Evolutionary conservation across 2,329 filamentous ascomycete species (phyloP).

Genomic region (Teratosphaeria epicoccoides): DNA sequence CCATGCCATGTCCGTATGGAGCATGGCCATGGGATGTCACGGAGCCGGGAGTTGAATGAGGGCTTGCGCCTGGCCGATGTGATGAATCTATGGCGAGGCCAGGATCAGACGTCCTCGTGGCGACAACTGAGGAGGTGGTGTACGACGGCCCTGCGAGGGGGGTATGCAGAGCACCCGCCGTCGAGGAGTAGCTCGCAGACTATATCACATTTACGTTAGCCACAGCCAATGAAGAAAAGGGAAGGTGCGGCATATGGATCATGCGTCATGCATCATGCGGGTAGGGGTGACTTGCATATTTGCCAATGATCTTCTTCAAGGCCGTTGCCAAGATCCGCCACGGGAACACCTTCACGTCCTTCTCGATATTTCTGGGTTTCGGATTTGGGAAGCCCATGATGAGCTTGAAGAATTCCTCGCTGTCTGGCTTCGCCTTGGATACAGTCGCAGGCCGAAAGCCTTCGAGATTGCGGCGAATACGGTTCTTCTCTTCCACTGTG

Average conservation of each 20-base stretch:
- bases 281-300: constrained; percentile 58
- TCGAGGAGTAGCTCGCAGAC: constrained; percentile 61
- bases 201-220: constrained; percentile 26
- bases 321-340: constrained; percentile 84
- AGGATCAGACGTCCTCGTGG: constrained; percentile 36
- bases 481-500: constrained; percentile 95
- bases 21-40: constrained; percentile 21
- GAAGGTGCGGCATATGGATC: constrained; percentile 8
- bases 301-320: constrained; percentile 95
- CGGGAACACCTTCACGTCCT: constrained; percentile 96
- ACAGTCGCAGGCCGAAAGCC: constrained; percentile 88
- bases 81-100: constrained; percentile 33
- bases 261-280: constrained; percentile 14
- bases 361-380: constrained; percentile 95
- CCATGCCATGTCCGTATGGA: constrained; percentile 19
- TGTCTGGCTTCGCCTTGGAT: constrained; percentile 83
- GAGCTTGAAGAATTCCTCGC: constrained; percentile 95
- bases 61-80: constrained; percentile 22
- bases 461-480: constrained; percentile 89
- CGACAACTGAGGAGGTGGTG: constrained; percentile 2
- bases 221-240: constrained; percentile 4
- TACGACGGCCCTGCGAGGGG: constrained; percentile 17
- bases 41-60: constrained; percentile 23
- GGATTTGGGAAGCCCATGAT: constrained; percentile 96
- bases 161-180: constrained; percentile 39